Evolutionary conservation across 1,139 yeast species (phyloP), one percentile per base, ranked within the genome.

Genomic region (Suhomyces ambrosiae): DNA sequence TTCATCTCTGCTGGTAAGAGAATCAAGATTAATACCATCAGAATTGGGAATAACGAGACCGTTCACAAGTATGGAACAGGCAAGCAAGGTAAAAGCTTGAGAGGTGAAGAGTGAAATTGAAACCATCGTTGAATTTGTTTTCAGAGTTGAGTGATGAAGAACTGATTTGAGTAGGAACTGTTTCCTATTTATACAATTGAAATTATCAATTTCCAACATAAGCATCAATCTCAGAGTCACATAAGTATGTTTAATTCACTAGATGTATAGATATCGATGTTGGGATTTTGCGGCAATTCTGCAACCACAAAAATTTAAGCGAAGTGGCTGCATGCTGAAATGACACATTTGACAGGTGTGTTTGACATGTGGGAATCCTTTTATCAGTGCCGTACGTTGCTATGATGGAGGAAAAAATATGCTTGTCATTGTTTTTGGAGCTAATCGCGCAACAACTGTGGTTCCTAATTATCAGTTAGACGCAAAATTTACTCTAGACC

Each of bases 1-100:
- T 12, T 27, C 43, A 8, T 15, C 37, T 27, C 48, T 44, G 15
- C 30, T 19, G 13, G n/a, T 33, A 18, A 27, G 22, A 14, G 15
- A 15, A 7, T 27, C 30, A 13, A 30, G 15, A 9, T 19, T n/a
- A n/a, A n/a, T n/a, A n/a, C n/a, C n/a, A n/a, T n/a, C n/a, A n/a
- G n/a, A n/a, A n/a, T n/a, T n/a, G n/a, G 44, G 46, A 29, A 42
- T 18, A 12, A 29, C 42, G 16, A 40, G 36, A 25, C 44, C 42
- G n/a, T 35, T 32, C 13, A 33, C 35, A 10, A 38, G 11, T n/a
- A 35, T 18, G 13, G 40, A 30, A 21, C 33, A 24, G 7, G 42
- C 40, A 19, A 42, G 41, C 5, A 36, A 25, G n/a, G 31, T 25
- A 19, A 42, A 35, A 13, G 32, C 33, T 27, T 40, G 31, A n/a